Evolutionary conservation across 768 basidiomycete genomes (phyloP).

Genomic region (Serpula lacrymans): DNA sequence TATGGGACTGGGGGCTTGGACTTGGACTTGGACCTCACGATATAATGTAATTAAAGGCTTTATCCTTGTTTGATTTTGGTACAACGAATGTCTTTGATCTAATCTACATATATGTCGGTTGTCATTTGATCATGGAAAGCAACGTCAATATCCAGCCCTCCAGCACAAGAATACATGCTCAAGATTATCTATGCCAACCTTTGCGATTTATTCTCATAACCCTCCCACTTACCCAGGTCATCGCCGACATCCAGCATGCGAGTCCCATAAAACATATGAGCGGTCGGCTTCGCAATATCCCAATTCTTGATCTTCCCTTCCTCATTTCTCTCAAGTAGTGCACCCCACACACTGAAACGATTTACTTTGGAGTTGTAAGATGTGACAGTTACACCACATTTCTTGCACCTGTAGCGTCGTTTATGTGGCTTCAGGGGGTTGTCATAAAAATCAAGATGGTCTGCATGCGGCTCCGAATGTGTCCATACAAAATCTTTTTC

Average conservation of each 20-base stretch:
- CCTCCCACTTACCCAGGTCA: conserved; percentile 59
- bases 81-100: too few species aligned
- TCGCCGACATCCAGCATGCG: conserved; percentile 56
- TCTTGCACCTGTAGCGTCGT: conserved; percentile 59
- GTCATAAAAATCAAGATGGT: conserved; percentile 43
- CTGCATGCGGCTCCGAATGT: conserved; percentile 31
- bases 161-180: too few species aligned
- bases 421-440: conserved; percentile 54
- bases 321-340: conserved; percentile 49
- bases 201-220: conserved; percentile 52
- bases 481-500: conserved; percentile 53
- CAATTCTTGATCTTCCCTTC: conserved; percentile 48
- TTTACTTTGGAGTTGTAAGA: conserved; percentile 47
- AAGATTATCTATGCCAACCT: conserved; percentile 21
- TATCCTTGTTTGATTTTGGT: background rate
- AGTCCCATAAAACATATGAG: conserved; percentile 62
- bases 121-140: too few species aligned
- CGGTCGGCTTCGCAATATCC: conserved; percentile 57
- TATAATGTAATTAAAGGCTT: too few species aligned
- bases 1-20: too few species aligned
- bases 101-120: too few species aligned
- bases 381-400: conserved; percentile 53
- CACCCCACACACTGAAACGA: conserved; percentile 58
- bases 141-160: too few species aligned
- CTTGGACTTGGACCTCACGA: too few species aligned